A percentile compares a stretch with the other conserved stretches of the same genome.
These are phyloP conservation scores for Sporormia fimetaria DNA, from an alignment of 495 filamentous ascomycete genomes.

Conservation along the genomic window DNA sequence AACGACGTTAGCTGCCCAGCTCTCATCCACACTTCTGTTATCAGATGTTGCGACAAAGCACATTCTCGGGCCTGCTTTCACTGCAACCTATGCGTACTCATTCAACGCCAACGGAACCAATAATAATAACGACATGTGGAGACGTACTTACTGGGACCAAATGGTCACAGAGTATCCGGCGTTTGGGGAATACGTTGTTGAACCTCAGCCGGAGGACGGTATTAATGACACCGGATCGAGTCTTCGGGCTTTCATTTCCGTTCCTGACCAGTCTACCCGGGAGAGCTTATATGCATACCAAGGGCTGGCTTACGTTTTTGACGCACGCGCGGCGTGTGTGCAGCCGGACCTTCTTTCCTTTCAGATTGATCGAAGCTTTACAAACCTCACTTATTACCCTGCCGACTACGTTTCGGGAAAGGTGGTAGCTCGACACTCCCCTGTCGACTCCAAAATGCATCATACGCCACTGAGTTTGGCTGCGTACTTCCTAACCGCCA, in stretches of 20 bases:
- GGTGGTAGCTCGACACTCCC: no score
- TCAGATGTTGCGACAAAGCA: not conserved
- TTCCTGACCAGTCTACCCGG: not conserved
- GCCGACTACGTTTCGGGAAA: no score
- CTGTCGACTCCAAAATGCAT: no score
- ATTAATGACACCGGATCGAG: not conserved
- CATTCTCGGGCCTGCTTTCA: not conserved
- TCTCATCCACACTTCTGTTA: conserved; percentile 2
- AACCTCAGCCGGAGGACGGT: not conserved
- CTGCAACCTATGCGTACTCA: not conserved
- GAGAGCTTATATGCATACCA: not conserved
- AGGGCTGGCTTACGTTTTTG: conserved; percentile 2
- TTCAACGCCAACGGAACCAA: no score
- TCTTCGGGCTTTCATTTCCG: not conserved
- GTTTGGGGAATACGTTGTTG: not conserved
- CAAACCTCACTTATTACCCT: not conserved
- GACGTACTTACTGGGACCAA: not conserved
- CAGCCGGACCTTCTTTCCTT: not conserved
- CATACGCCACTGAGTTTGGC: no score
- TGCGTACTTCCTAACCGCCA: no score
- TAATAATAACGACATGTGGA: no score
- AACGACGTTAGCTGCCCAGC: not conserved
- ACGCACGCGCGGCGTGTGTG: not conserved
- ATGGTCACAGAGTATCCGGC: not conserved
- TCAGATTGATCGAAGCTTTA: not conserved